Base-by-base conservation (phyloP, 306 rosid genomes). In the Inga leiocalycina region DNA sequence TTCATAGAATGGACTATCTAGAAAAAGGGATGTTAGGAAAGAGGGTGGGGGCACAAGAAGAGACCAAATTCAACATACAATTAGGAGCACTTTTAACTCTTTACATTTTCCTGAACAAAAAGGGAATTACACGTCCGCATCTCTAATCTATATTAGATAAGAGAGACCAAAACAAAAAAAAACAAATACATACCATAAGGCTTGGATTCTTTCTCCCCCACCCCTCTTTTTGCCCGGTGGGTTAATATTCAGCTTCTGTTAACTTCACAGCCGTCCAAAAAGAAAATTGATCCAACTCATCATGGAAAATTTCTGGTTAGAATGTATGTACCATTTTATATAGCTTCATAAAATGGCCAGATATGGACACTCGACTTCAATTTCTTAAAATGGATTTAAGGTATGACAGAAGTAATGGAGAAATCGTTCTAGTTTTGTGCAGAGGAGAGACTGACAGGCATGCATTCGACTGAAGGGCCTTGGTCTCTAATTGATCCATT, bases 341-440 rank as follows among this genome's bases (percentile, higher is more conserved):
- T 20, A 71, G 79, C 80, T 74, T 37, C 62, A 46, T 59, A 87
- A 59, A 67, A 84, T 43, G 88, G 75, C 81, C 65, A 77, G 81
- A 86, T 79, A 79, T 79, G 84, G 82, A 87, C 74, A 76, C 35
- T 80, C 82, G 67, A 73, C 61, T 77, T 86, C 66, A 67, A 71
- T 81, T 87, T 83, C 82, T 80, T 79, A 8, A 74, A 80, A 75
- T 24, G 90, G 88, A 89, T 89, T 91, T 86, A 91, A 85, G 49
- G 80, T 81, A 65, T 62, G 70, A 85, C 83, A 79, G 86, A 77
- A 80, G 57, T 83, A 68, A 41, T 11, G 46, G n/a, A 32, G 71
- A 24, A 83, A 56, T 78, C 72, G 46, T 45, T 80, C 88, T 92
- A 93, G 37, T 74, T 89, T 81, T 82, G 89, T 70, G 83, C 35